Percentiles rank a stretch among this genome's conserved stretches.
phyloP scores from a whole-genome alignment of 352 stramenopile genomes.

The Phytophthora brassicae region DNA sequence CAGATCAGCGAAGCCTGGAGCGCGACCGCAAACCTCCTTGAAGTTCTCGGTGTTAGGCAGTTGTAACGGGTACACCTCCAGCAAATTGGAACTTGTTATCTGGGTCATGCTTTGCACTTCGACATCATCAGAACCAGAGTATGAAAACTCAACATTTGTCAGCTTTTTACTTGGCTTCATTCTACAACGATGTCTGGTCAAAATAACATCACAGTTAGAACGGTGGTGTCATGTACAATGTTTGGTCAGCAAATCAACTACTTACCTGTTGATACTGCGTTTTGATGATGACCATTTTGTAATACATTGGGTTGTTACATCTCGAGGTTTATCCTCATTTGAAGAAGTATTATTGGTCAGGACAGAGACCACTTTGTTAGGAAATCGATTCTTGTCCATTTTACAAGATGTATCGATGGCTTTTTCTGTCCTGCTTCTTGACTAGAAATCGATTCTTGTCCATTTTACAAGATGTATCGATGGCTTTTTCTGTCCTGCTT shows the following conservation, averaged over 20 bases:
- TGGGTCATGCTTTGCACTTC: not conserved
- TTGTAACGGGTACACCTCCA: conserved; percentile 51
- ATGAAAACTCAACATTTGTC: not conserved
- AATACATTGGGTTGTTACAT: no score
- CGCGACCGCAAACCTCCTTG: conserved; percentile 17
- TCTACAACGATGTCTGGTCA: conserved; percentile 17
- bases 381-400: not conserved
- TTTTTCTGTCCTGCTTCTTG: no score
- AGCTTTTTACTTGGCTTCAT: conserved; percentile 19
- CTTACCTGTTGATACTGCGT: conserved; percentile 32
- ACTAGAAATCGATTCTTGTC: not conserved
- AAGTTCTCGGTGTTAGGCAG: conserved; percentile 25
- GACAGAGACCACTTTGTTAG: not conserved
- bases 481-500: not conserved
- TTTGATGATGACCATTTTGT: conserved; percentile 37
- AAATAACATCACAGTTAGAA: not conserved
- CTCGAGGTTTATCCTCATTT: not conserved
- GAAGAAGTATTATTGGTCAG: conserved; percentile 11
- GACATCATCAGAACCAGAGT: not conserved
- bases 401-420: not conserved
- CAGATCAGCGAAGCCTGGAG: conserved; percentile 42
- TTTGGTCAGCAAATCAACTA: not conserved
- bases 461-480: not conserved
- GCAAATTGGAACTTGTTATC: conserved; percentile 24
- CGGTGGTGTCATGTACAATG: no score